phyloP scores from a whole-genome alignment of 192 early-diverging fungal species.

The Funneliformis mosseae region DNA sequence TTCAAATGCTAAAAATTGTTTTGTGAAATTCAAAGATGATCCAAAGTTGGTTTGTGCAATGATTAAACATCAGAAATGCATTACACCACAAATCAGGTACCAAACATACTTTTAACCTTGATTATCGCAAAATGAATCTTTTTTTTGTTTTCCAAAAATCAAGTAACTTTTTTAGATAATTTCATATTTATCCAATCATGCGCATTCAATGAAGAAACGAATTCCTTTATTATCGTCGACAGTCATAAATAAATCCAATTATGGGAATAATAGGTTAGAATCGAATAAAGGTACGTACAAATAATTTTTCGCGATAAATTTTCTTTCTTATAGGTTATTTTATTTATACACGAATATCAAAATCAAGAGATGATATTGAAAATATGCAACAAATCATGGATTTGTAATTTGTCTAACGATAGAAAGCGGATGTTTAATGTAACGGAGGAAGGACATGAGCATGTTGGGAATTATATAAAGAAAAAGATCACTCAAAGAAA shows the following conservation, averaged over 20 bases:
- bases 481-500: conserved; percentile 29
- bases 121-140: not conserved
- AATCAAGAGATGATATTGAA: conserved; percentile 61
- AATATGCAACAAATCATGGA: conserved; percentile 76
- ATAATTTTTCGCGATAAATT: not conserved
- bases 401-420: conserved; percentile 74
- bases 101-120: not conserved
- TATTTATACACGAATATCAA: conserved; percentile 60
- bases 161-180: conserved; percentile 71
- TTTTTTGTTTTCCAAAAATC: not conserved
- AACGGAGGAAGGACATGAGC: conserved; percentile 70
- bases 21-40: conserved; percentile 80
- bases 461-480: conserved; percentile 58
- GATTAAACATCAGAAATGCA: conserved; percentile 84
- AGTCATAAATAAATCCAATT: conserved; percentile 90
- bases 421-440: conserved; percentile 74
- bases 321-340: conserved; percentile 1
- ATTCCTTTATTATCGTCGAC: conserved; percentile 83
- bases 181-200: conserved; percentile 82
- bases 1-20: conserved; percentile 89
- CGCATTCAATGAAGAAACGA: conserved; percentile 88
- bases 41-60: conserved; percentile 92
- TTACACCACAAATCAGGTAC: conserved; percentile 86
- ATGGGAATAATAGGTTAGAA: conserved; percentile 88
- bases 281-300: conserved; percentile 43